These are phyloP conservation scores for Anacardium occidentale DNA, from an alignment of 345 rosid genomes.

Conservation along the genomic window DNA sequence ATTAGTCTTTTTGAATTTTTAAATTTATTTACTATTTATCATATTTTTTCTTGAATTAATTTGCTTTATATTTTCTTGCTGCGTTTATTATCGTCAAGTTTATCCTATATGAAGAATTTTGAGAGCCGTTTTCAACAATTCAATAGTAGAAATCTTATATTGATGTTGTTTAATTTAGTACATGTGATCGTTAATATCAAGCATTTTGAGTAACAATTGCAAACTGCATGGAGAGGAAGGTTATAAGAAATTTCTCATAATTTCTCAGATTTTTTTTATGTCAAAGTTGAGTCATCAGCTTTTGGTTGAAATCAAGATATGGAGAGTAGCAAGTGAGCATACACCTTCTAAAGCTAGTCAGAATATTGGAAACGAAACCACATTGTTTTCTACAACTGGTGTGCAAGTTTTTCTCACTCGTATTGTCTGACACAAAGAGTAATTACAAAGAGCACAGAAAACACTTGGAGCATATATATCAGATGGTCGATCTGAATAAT, in stretches of 20 bases:
- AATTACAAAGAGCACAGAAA: too few relatives aligned
- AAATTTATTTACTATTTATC: not conserved
- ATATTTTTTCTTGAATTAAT: not conserved
- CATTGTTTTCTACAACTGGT: not conserved
- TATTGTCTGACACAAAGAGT: too few relatives aligned
- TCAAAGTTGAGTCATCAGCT: not conserved
- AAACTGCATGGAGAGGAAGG: not conserved
- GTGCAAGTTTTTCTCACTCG: not conserved
- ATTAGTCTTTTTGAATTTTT: not conserved
- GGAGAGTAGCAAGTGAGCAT: not conserved
- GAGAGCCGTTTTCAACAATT: too few relatives aligned
- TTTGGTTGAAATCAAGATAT: not conserved
- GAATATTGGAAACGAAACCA: not conserved
- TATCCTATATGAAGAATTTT: too few relatives aligned
- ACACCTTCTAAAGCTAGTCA: not conserved
- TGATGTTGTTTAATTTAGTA: too few relatives aligned
- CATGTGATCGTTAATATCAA: not conserved
- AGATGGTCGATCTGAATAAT: not conserved
- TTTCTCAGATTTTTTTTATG: too few relatives aligned
- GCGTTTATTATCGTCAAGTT: too few relatives aligned
- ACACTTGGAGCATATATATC: not conserved
- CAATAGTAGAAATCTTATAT: too few relatives aligned
- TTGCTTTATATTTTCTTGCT: not conserved
- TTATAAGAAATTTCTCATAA: too few relatives aligned
- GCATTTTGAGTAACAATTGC: not conserved